phyloP scores from a whole-genome alignment of 495 filamentous ascomycete genomes.

The Lasiosphaeriaceae sp. region DNA sequence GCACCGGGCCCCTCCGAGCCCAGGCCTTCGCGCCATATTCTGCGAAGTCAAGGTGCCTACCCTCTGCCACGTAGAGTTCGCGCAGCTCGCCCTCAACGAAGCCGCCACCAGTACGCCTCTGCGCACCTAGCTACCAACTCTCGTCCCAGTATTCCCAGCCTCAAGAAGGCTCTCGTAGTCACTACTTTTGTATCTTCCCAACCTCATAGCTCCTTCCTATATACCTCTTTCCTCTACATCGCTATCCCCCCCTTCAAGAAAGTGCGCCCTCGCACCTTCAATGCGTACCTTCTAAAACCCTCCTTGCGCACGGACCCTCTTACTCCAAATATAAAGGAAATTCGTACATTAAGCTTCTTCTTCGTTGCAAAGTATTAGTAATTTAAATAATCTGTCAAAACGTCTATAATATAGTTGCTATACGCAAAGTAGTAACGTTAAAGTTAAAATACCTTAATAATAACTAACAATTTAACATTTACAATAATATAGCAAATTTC shows the following conservation, averaged over 20 bases:
- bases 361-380: not conserved
- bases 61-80: not conserved
- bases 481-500: no score
- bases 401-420: not conserved
- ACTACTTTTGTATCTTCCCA: not conserved
- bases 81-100: not conserved
- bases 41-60: not conserved
- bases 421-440: no score
- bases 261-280: not conserved
- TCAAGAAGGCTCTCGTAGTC: not conserved
- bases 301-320: not conserved
- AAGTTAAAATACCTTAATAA: no score
- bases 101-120: not conserved
- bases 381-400: not conserved
- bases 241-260: not conserved
- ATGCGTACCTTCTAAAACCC: not conserved
- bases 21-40: not conserved
- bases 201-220: not conserved
- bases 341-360: not conserved
- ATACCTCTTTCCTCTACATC: not conserved
- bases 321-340: not conserved
- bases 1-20: not conserved
- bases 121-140: not conserved
- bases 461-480: no score
- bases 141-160: not conserved